Evolutionary conservation across 2,329 filamentous ascomycete species (phyloP), one percentile per base, ranked within the genome.

Genomic region (Aspergillaceae sp.): DNA sequence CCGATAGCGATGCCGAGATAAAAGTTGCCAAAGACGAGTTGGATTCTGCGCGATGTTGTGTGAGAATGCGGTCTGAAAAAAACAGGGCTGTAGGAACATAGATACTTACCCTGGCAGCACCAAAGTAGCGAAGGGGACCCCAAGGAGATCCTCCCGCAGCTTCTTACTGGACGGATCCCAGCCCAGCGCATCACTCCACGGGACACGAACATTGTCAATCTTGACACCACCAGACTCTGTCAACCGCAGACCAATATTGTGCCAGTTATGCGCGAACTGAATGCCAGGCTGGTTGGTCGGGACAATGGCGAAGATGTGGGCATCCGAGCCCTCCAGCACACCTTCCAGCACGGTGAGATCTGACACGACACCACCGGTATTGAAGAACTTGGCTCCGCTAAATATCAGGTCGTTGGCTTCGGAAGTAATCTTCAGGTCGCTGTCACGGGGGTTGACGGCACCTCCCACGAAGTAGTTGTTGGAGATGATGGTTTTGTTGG

Each of bases 391-490:
- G 62, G 71, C 73, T 1, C 81, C 80, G 48, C 77, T 76, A 61
- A 82, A 84, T 19, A 19, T 19, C 19, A 19, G 2, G 80, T 59
- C 9, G 84, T 60, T 2, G 73, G 64, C 3, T 79, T 78, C 70
- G 1, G 69, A 61, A 0, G 69, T 77, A 49, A 82, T 79, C 29
- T 71, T 75, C 6, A 83, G 62, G 53, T 84, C 80, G 35, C 67
- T 78, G 56, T 84, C 80, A 3, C 81, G 74, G 0, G 80, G 80
- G 51, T 84, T 84, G 19, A 84, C 81, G 0, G 82, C 77, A n/a
- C 68, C 81, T 5, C 81, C 80, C 9, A 84, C 72, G 50, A 83
- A 84, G 62, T 78, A 81, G 59, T 84, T 83, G 64, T 83, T 82
- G 11, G 69, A 62, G 48, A 81, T 74, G 55, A 84, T 79, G 43